These are phyloP conservation scores for Solanum hybrid DNA, from an alignment of 305 asterid species.

Conservation along the genomic window DNA sequence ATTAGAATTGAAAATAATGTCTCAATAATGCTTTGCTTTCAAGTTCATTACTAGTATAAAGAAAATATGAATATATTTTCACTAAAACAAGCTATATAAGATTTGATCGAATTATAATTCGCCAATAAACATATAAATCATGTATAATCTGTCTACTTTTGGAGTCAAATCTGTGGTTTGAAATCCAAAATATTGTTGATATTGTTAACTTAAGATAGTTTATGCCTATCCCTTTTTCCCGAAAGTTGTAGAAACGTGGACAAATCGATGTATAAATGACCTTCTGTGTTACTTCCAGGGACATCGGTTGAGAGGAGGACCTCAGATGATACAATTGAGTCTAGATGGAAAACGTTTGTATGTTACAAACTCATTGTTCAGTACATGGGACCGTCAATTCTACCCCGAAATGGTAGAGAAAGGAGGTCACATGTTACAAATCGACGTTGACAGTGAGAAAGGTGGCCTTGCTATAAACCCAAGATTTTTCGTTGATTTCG, in stretches of 20 bases:
- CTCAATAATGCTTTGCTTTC: neutral
- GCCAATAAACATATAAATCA: neutral
- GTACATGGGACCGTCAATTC: slow-evolving; percentile 85
- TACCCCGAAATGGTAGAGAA: slow-evolving; percentile 71
- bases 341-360: slow-evolving; percentile 83
- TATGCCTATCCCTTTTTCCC: neutral
- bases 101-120: neutral
- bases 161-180: neutral
- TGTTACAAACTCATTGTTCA: slow-evolving; percentile 83
- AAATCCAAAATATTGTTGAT: neutral
- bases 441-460: slow-evolving; percentile 63
- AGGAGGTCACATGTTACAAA: slow-evolving; percentile 80
- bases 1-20: neutral
- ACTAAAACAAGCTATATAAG: neutral
- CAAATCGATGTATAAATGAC: neutral
- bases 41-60: neutral
- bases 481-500: slow-evolving; percentile 71
- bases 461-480: slow-evolving; percentile 81
- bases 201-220: neutral
- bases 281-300: slow-evolving; percentile 32
- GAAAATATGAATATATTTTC: neutral
- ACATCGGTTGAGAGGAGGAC: slow-evolving; percentile 77
- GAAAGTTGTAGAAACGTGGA: neutral
- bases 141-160: neutral
- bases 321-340: slow-evolving; percentile 97